Conservation (phyloP, 306 rosid species). For the Crotalaria pallida region DNA sequence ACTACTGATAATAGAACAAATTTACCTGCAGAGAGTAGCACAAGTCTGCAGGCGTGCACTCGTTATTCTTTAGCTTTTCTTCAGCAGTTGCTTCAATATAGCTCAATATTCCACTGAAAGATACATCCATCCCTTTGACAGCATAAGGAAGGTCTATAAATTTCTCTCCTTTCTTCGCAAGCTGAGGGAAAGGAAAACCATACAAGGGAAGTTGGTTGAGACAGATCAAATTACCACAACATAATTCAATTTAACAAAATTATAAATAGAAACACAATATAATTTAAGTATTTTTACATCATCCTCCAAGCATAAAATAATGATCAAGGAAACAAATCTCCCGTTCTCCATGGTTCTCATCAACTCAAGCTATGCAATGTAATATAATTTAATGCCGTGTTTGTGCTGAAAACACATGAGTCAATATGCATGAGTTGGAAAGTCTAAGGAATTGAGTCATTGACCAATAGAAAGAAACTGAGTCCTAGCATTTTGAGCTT, state of each 20-base stretch:
- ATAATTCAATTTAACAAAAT: background rate
- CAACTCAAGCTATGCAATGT: too few relatives aligned
- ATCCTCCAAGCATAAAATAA: too few relatives aligned
- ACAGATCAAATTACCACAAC: background rate
- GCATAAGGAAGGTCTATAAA: constrained; percentile 85
- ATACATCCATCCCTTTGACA: constrained; percentile 96
- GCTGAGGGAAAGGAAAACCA: constrained; percentile 40
- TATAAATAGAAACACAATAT: background rate
- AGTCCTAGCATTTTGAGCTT: too few relatives aligned
- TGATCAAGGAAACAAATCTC: too few relatives aligned
- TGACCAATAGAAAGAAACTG: too few relatives aligned
- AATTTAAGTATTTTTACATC: background rate
- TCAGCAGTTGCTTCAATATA: constrained; percentile 81
- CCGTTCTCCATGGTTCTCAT: too few relatives aligned
- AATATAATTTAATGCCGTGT: too few relatives aligned
- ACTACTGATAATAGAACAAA: background rate
- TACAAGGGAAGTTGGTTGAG: constrained; percentile 8
- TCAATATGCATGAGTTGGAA: too few relatives aligned
- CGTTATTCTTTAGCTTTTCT: constrained; percentile 67
- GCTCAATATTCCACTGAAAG: constrained; percentile 86
- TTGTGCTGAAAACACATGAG: too few relatives aligned
- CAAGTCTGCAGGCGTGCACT: constrained; percentile 91
- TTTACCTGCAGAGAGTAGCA: constrained; percentile 90
- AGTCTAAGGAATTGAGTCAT: too few relatives aligned
- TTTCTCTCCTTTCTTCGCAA: constrained; percentile 78